phyloP scores from a whole-genome alignment of 2,329 filamentous ascomycete species.

The Parascedosporium putredinis region DNA sequence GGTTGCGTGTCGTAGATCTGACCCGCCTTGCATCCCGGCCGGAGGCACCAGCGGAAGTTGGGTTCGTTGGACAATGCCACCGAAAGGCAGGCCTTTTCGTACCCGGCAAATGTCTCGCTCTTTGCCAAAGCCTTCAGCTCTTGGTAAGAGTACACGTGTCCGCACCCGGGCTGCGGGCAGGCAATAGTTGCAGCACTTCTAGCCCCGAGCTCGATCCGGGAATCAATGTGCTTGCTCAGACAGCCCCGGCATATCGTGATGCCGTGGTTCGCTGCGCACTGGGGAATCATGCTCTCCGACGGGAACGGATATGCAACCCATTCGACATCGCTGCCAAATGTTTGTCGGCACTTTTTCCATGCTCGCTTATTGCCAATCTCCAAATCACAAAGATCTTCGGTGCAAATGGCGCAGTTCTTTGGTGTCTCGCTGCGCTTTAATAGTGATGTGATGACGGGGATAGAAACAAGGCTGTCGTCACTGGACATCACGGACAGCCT shows the following conservation, averaged over 20 bases:
- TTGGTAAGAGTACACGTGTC: constrained; percentile 10
- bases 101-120: constrained; percentile 9
- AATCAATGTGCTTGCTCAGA: constrained; percentile 9
- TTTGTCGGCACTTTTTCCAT: background rate
- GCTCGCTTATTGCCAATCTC: background rate
- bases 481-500: background rate
- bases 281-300: constrained; percentile 1
- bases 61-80: constrained; percentile 7
- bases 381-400: constrained; percentile 9
- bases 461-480: background rate
- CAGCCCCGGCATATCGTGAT: constrained; percentile 13
- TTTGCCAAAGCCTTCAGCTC: constrained; percentile 10
- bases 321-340: constrained; percentile 10
- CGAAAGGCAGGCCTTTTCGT: constrained; percentile 11
- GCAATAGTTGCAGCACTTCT: constrained; percentile 5
- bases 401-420: constrained; percentile 12
- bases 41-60: constrained; percentile 18
- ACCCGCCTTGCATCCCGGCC: constrained; percentile 14
- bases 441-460: constrained; percentile 2
- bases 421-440: background rate
- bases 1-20: constrained; percentile 13
- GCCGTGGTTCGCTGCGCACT: constrained; percentile 9
- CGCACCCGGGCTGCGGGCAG: constrained; percentile 11
- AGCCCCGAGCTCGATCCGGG: constrained; percentile 11
- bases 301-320: constrained; percentile 10